A percentile compares a stretch with the other conserved stretches of the same genome.
Conservation (phyloP, 2,329 filamentous ascomycete species). For the Talaromyces piceae region DNA sequence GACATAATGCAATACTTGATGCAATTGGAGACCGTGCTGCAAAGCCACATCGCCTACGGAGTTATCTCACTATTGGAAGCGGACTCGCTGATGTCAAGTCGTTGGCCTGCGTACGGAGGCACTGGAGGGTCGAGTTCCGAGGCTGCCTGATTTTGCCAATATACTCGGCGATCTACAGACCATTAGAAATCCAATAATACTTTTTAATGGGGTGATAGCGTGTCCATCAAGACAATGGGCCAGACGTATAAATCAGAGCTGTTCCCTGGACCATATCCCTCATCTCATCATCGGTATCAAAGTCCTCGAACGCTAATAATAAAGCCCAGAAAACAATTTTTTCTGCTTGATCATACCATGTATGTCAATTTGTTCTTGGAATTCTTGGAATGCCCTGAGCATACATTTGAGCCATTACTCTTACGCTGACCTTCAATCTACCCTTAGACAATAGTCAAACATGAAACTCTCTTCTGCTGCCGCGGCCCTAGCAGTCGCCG, state of each 20-base stretch:
- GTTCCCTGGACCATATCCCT: neutral
- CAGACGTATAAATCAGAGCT: neutral
- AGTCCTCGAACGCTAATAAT: neutral
- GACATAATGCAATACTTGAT: neutral
- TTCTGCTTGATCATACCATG: neutral
- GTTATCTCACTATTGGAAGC: neutral
- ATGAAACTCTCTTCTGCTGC: constrained; percentile 11
- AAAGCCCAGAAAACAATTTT: neutral
- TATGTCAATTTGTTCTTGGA: neutral
- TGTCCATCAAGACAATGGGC: neutral
- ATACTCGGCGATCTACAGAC: neutral
- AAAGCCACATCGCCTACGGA: neutral
- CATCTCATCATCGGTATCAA: neutral
- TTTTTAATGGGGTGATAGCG: neutral
- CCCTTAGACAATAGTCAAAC: neutral
- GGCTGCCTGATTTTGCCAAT: too few relatives aligned
- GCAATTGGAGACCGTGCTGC: neutral
- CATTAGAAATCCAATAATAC: neutral
- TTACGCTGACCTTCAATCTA: neutral
- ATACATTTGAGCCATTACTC: neutral
- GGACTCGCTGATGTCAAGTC: neutral
- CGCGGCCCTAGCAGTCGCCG: constrained; percentile 5
- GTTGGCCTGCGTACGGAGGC: too few relatives aligned
- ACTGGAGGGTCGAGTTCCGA: too few relatives aligned
- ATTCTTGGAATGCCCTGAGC: neutral